These are phyloP conservation scores for Dillenia turbinata DNA, from an alignment of 164 flowering plant genomes.

Conservation along the genomic window DNA sequence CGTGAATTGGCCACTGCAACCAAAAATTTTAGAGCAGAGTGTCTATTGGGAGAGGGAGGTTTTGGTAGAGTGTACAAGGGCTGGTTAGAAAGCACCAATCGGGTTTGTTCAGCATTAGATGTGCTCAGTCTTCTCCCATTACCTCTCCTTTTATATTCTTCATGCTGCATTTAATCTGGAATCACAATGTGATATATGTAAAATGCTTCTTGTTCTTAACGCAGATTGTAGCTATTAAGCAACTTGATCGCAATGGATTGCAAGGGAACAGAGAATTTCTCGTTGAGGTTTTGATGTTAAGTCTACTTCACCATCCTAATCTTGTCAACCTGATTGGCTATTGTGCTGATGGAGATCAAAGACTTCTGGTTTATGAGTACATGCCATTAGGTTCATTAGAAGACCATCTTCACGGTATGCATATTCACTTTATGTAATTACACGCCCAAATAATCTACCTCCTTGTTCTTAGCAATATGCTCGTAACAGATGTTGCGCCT, in stretches of 20 bases:
- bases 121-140: no score
- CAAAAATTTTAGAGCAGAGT: constrained; percentile 58
- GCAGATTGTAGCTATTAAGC: constrained; percentile 86
- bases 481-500: constrained; percentile 39
- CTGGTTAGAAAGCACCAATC: constrained; percentile 39
- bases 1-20: constrained; percentile 68
- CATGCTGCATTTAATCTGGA: neutral
- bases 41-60: constrained; percentile 84
- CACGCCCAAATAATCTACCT: neutral
- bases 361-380: constrained; percentile 79
- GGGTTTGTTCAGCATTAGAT: constrained; percentile 29
- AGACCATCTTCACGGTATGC: constrained; percentile 72
- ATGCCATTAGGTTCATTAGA: constrained; percentile 89
- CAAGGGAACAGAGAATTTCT: constrained; percentile 81
- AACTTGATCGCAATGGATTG: constrained; percentile 67
- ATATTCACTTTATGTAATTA: neutral
- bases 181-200: constrained; percentile 4
- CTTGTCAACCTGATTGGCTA: constrained; percentile 79
- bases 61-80: constrained; percentile 89
- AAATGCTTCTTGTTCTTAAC: constrained; percentile 4
- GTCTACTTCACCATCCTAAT: constrained; percentile 63
- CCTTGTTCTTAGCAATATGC: neutral
- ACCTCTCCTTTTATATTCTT: no score
- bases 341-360: constrained; percentile 80
- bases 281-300: constrained; percentile 68